phyloP scores from a whole-genome alignment of 176 grass and related monocot species.

The Zea luxurians region DNA sequence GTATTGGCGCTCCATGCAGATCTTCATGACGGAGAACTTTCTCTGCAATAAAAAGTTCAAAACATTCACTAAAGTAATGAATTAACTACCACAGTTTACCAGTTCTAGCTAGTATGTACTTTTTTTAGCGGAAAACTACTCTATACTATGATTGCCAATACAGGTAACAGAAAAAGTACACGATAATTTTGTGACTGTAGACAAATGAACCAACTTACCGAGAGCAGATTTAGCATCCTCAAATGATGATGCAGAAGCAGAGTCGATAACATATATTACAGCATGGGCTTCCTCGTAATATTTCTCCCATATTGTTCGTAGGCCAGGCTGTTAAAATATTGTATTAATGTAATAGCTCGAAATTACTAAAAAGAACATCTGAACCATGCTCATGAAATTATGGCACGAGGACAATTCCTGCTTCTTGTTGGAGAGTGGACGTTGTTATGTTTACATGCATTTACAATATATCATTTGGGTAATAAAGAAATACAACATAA shows the following conservation, averaged over 20 bases:
- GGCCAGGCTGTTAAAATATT: conserved; percentile 58
- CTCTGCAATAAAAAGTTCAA: conserved; percentile 50
- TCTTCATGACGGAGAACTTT: conserved; percentile 89
- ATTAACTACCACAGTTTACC: conserved; percentile 8
- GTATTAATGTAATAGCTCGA: conserved; percentile 17
- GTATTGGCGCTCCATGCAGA: conserved; percentile 74
- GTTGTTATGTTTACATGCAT: not conserved
- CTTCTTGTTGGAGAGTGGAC: conserved; percentile 12
- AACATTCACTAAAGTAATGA: not conserved
- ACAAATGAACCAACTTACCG: conserved; percentile 60
- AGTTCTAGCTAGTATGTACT: conserved; percentile 14
- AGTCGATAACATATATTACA: conserved; percentile 92
- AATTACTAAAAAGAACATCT: conserved; percentile 2
- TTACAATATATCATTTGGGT: conserved; percentile 8
- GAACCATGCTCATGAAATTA: not conserved
- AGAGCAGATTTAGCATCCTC: conserved; percentile 91
- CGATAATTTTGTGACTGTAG: conserved; percentile 16
- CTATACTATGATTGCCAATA: conserved; percentile 14
- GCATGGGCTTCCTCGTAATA: conserved; percentile 98
- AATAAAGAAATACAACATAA: conserved; percentile 22
- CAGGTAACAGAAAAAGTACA: not conserved
- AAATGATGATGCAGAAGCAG: conserved; percentile 76
- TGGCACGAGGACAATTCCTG: not conserved
- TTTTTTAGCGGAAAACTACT: too few relatives aligned
- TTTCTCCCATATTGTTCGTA: conserved; percentile 99